Base-by-base conservation (phyloP, 768 basidiomycete genomes). In the Boletus rubroflammeus region DNA sequence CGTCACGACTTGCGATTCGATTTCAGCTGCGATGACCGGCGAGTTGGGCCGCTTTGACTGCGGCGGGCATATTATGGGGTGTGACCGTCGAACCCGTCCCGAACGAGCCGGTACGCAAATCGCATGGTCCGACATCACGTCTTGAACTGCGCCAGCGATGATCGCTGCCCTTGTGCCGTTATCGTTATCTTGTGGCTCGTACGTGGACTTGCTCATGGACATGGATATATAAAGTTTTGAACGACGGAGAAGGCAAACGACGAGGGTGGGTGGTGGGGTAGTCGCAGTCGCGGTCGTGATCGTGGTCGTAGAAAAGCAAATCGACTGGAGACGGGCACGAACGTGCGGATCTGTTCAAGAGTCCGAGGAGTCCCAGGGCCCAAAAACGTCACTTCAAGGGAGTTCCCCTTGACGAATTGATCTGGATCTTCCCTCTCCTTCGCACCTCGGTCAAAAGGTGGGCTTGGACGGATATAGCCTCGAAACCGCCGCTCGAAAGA, bases 271-370 rank as follows among this genome's bases (percentile, higher is more conserved):
- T 8, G 13, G 25, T 6, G 19, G 26, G 23, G 15, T 47, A 6
- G 6, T 19, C 17, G 31, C 31, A 10, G 9, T 32, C 31, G 13
- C 13, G 13, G 25, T 38, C 6, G 5, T 26, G 2, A 13, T 47
- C 5, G 17, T 26, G 35, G 14, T 41, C n/a, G 14, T 19, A 42
- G 14, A 49, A 43, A 31, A 17, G 29, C 14, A 21, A 31, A 7
- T 47, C 36, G 26, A 49, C 36, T 6, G 19, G 14, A 26, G 26
- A 14, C n/a, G 36, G 28, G 36, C 28, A 10, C 25, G 26, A 28
- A 47, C 23, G 28, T 29, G 51, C 19, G 51, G 46, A 51, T 51
- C 50, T 5, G 8, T 19, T 46, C 49, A 32, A 50, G 50, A 51
- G 11, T 51, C 50, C 50, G 50, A 51, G 47, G 50, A 31, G 31